Percentiles rank a stretch among this genome's conserved stretches.
These are phyloP conservation scores for Cladophialophora yegresii DNA, from an alignment of 2,329 filamentous ascomycete genomes.

Conservation along the genomic window DNA sequence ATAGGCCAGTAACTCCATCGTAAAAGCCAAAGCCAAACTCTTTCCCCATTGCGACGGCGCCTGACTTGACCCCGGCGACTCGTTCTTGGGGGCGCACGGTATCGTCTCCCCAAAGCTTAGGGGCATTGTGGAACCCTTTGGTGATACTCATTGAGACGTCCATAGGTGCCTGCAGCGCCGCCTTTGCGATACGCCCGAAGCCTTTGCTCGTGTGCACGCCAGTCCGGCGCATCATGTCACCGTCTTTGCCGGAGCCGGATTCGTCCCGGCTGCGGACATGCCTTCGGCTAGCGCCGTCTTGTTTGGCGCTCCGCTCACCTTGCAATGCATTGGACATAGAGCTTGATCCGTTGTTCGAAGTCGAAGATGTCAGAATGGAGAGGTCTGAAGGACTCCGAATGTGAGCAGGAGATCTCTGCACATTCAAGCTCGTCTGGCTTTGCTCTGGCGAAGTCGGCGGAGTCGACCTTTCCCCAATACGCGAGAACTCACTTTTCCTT, in stretches of 20 bases:
- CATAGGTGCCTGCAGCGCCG: constrained; percentile 45
- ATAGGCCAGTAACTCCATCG: constrained; percentile 49
- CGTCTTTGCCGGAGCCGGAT: constrained; percentile 20
- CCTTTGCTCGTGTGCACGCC: constrained; percentile 33
- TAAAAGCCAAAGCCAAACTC: constrained; percentile 49
- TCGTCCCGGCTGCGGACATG: constrained; percentile 19
- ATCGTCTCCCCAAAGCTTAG: constrained; percentile 55
- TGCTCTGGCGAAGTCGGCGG: constrained; percentile 22
- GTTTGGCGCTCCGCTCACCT: constrained; percentile 20
- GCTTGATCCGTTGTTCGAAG: constrained; percentile 19
- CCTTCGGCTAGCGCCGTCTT: constrained; percentile 16
- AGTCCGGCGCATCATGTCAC: constrained; percentile 36
- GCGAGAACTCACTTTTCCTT: constrained; percentile 15
- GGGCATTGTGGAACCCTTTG: constrained; percentile 56
- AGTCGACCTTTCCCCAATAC: constrained; percentile 8
- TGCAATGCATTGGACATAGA: constrained; percentile 16
- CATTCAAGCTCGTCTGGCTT: constrained; percentile 21
- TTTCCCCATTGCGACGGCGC: constrained; percentile 48
- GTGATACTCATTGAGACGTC: constrained; percentile 53
- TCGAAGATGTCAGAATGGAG: constrained; percentile 18
- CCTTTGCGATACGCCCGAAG: constrained; percentile 24
- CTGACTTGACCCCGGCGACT: constrained; percentile 53
- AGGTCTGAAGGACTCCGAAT: constrained; percentile 9
- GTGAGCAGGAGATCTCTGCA: constrained; percentile 13
- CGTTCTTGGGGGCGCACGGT: constrained; percentile 46